phyloP scores from a whole-genome alignment of 2,329 filamentous ascomycete species.

The Blastomyces emzantsi region DNA sequence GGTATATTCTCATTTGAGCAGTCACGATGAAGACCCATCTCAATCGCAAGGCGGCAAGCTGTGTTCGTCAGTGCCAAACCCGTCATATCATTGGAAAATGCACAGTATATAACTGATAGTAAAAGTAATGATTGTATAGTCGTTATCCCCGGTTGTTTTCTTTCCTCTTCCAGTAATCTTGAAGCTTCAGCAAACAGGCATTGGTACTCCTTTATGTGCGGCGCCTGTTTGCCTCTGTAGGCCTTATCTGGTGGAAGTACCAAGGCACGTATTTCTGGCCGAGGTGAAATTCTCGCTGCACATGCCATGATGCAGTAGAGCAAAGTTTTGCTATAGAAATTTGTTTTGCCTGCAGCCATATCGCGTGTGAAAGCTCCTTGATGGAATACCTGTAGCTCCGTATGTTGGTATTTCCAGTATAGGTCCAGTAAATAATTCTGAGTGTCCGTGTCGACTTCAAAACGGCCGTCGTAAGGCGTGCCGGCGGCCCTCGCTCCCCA shows the following conservation, averaged over 20 bases:
- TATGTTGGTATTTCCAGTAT: conserved; percentile 14
- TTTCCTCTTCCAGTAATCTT: conserved; percentile 13
- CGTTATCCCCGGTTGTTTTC: conserved; percentile 15
- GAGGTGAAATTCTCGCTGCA: conserved; percentile 13
- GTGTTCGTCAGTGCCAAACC: conserved; percentile 16
- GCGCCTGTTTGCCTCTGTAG: neutral
- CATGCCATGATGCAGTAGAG: conserved; percentile 16
- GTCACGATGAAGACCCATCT: conserved; percentile 16
- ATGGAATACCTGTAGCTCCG: conserved; percentile 12
- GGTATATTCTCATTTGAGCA: conserved; percentile 10
- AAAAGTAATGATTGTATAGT: conserved; percentile 16
- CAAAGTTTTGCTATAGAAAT: conserved; percentile 15
- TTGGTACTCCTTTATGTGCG: conserved; percentile 8
- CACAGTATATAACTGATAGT: conserved; percentile 16
- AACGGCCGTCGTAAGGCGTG: neutral
- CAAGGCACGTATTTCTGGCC: conserved; percentile 13
- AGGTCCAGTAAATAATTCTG: conserved; percentile 12
- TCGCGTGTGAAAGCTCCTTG: conserved; percentile 8
- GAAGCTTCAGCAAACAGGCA: conserved; percentile 14
- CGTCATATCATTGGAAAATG: conserved; percentile 16
- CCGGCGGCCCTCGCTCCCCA: conserved; percentile 9
- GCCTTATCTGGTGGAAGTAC: conserved; percentile 11
- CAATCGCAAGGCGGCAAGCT: conserved; percentile 16
- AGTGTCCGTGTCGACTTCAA: conserved; percentile 10
- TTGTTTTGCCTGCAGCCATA: conserved; percentile 11